Evolutionary conservation across 768 basidiomycete species (phyloP), one percentile per base, ranked within the genome.

Genomic region (Cystofilobasidium ferigula): DNA sequence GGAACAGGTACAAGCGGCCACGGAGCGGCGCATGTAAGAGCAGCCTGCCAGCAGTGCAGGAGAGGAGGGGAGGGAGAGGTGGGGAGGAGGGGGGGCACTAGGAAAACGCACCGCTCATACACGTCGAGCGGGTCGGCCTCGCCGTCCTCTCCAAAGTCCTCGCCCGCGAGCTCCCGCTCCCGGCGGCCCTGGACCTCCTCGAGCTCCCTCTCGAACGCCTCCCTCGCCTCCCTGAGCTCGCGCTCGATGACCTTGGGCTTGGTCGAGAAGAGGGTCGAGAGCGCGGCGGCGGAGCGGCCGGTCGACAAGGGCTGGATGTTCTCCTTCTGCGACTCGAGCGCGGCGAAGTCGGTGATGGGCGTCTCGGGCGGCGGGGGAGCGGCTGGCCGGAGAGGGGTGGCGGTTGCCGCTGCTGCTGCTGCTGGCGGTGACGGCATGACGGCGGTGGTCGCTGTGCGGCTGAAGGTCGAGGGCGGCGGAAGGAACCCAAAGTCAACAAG

Each of bases 101-200:
- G 30, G 14, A 57, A 57, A 7, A 69, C 73, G 62, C 32, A 95
- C 73, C 85, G 81, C 74, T 88, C 82, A 70, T 91, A 94, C 0
- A 85, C 81, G 1, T 87, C 86, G 30, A 98, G 81, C 4, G 92
- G 87, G 73, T 97, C 95, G 34, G 61, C 61, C 69, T 87, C 86
- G 14, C 77, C 76, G 64, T 89, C 88, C 69, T 87, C 85, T 66
- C 36, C 51, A 13, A 48, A 54, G 20, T 59, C 60, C 51, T 76
- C 75, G 1, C 75, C 75, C 18, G 74, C 77, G 2, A 69, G 69
- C 60, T 79, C 79, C 24, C 57, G 35, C 45, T 47, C 58, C 28
- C 67, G 56, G 72, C 72, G 59, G 59, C 70, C 57, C 60, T 78
- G 77, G 24, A 77, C 75, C 34, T 75, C 75, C 47, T 73, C 75